A percentile compares a stretch with the other conserved stretches of the same genome.
Evolutionary conservation across 2,329 filamentous ascomycete genomes (phyloP).

Genomic region (Cytospora paraplurivora): DNA sequence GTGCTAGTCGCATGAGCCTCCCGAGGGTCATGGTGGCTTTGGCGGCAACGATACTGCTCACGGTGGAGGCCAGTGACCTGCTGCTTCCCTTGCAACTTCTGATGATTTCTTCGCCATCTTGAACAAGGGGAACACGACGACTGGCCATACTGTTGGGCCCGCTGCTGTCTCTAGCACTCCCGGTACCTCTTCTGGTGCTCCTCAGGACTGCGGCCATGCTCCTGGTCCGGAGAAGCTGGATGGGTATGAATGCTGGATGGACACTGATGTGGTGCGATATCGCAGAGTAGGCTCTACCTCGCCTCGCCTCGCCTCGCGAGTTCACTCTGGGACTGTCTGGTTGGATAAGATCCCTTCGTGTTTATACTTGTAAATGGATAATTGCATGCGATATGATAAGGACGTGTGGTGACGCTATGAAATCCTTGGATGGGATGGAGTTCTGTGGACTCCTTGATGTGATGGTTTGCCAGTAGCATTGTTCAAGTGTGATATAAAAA

Average conservation of each 20-base stretch:
- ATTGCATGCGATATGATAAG: too few species aligned
- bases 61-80: background rate
- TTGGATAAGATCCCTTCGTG: too few species aligned
- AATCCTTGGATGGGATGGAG: too few species aligned
- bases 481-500: too few species aligned
- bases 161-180: background rate
- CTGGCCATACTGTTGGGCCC: too few species aligned
- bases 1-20: slow-evolving; percentile 32
- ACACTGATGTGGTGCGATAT: background rate
- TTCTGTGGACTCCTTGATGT: too few species aligned
- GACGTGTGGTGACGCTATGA: too few species aligned
- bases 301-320: background rate
- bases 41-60: background rate
- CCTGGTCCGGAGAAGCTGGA: background rate
- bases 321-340: too few species aligned
- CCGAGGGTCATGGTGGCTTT: background rate
- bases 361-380: too few species aligned
- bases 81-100: background rate
- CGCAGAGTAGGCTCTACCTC: background rate
- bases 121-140: background rate
- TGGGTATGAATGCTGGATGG: background rate
- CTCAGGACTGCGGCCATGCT: background rate
- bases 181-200: background rate
- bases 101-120: slow-evolving; percentile 8
- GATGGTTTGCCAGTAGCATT: too few species aligned